A percentile compares a stretch with the other conserved stretches of the same genome.
phyloP scores from a whole-genome alignment of 495 filamentous ascomycete genomes.

The Tuber melanosporum region DNA sequence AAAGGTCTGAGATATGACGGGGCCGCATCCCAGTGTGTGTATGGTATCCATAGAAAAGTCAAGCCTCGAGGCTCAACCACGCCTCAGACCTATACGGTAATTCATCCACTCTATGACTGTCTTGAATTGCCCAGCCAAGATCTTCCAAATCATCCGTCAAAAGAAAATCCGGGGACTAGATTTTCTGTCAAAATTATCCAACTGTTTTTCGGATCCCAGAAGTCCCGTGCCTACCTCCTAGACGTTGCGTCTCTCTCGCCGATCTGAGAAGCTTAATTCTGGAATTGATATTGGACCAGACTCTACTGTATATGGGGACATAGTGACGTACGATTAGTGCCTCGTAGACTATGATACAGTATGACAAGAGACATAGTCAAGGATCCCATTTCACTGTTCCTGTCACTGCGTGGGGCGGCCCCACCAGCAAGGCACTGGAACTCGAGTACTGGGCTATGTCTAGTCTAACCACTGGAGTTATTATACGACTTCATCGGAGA shows the following conservation, averaged over 20 bases:
- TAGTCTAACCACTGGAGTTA: not conserved
- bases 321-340: no score
- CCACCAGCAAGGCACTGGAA: not conserved
- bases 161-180: not conserved
- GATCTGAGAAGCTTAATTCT: not conserved
- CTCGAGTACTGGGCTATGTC: not conserved
- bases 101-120: not conserved
- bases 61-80: not conserved
- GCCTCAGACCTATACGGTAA: not conserved
- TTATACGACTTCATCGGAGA: not conserved
- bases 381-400: not conserved
- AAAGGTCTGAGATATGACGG: not conserved
- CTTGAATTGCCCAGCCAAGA: not conserved
- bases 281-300: not conserved
- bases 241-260: not conserved
- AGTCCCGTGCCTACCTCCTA: not conserved
- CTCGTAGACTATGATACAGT: no score
- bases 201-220: not conserved
- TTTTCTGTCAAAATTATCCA: not conserved
- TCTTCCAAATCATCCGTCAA: not conserved
- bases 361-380: not conserved
- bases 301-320: no score
- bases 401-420: not conserved
- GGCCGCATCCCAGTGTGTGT: not conserved
- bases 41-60: not conserved